Evolutionary conservation across 2,329 filamentous ascomycete genomes (phyloP), one percentile per base, ranked within the genome.

Genomic region (Peltaster fructicola): DNA sequence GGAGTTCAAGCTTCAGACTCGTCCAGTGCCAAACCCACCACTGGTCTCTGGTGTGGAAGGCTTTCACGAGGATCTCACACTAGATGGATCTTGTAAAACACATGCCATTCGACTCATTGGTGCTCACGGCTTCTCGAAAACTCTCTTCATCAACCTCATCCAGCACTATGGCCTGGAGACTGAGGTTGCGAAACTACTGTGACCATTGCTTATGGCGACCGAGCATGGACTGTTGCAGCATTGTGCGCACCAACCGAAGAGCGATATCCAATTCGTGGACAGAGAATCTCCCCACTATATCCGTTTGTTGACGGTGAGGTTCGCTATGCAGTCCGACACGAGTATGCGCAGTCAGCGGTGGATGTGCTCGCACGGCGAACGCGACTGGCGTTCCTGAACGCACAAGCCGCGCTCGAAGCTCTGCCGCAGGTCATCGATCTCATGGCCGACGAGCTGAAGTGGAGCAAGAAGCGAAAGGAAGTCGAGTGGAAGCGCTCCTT

Each of bases 221-320:
- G 84, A 30, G 81, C 84, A 11, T 93, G 84, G 84, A 75, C 76
- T 9, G 81, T 93, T 12, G 82, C 79, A 6, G 68, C 78, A 1
- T 61, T 93, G 23, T 85, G 77, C 39, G 61, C 65, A 9, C 72
- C 78, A 0, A 91, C 81, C 1, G 67, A 77, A 29, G 57, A 71
- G 41, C 71, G 81, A 24, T 92, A 82, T 61, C 82, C 84, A 3
- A 73, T 82, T 15, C 67, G 80, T 25, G 82, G 82, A 28, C 68
- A 77, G 51, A 73, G 80, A 33, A 75, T 93, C 34, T 75, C 76
- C 3, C 53, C 65, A 9, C 60, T 91, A 14, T 92, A 92, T 51
- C 81, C 84, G 8, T 92, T 88, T 50, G 70, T 93, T 14, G 84
- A 93, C 43, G 82, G 82, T 23, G 85, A 95, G 55, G 65, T 93